Conservation (phyloP, 768 basidiomycete genomes). For the Austroboletus eburneus region DNA sequence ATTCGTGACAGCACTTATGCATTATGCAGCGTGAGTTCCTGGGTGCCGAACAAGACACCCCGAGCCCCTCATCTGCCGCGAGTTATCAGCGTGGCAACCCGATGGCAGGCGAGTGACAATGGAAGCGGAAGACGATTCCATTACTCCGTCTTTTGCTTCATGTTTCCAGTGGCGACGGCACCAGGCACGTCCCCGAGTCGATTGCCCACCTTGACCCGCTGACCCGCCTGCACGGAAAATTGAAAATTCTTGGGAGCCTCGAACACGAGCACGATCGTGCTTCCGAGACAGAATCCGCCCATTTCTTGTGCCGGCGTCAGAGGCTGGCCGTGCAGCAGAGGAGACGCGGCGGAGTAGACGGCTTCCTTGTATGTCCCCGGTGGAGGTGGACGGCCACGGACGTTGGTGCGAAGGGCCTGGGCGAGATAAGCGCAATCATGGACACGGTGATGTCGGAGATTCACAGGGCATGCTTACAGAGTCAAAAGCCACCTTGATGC, state of each 20-base stretch:
- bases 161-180: slow-evolving; percentile 24
- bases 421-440: too few species aligned
- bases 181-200: slow-evolving; percentile 56
- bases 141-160: slow-evolving; percentile 34
- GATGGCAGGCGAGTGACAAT: background rate
- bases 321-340: slow-evolving; percentile 84
- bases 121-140: background rate
- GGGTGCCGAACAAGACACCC: too few species aligned
- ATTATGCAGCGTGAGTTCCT: too few species aligned
- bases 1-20: too few species aligned
- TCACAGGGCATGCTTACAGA: too few species aligned
- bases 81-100: too few species aligned
- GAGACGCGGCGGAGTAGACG: slow-evolving; percentile 80
- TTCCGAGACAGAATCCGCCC: slow-evolving; percentile 95
- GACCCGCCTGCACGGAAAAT: slow-evolving; percentile 70
- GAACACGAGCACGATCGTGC: slow-evolving; percentile 94
- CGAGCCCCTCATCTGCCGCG: too few species aligned
- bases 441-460: too few species aligned
- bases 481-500: slow-evolving; percentile 95
- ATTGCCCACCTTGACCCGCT: slow-evolving; percentile 87
- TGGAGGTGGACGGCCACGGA: slow-evolving; percentile 65
- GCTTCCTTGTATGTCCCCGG: slow-evolving; percentile 90
- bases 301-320: slow-evolving; percentile 87
- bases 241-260: slow-evolving; percentile 86
- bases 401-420: slow-evolving; percentile 88